These are phyloP conservation scores for Solanum hybrid DNA, from an alignment of 305 asterid species.

Conservation along the genomic window DNA sequence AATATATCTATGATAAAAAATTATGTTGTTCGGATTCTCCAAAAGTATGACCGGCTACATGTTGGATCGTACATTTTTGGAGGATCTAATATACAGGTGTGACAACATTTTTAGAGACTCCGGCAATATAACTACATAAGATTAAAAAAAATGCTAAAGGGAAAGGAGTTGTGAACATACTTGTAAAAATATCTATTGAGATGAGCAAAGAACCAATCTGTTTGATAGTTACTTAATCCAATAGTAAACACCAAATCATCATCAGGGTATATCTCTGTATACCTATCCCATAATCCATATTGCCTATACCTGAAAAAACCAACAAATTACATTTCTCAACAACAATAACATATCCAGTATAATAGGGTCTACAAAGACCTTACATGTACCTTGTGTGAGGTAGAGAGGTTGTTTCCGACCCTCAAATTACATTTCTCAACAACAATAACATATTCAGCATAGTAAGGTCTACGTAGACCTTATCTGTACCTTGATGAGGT, in stretches of 20 bases:
- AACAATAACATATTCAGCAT: too few relatives aligned
- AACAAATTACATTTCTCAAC: background rate
- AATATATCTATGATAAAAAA: too few relatives aligned
- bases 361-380: background rate
- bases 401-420: too few relatives aligned
- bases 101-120: background rate
- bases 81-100: background rate
- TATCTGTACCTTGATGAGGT: rapidly evolving
- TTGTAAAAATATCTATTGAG: conserved; percentile 51
- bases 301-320: conserved; percentile 49
- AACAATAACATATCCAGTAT: background rate
- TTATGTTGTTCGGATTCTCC: background rate
- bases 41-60: too few relatives aligned
- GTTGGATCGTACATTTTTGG: background rate
- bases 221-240: conserved; percentile 34
- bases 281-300: conserved; percentile 89
- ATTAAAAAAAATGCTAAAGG: background rate
- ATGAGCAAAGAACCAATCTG: conserved; percentile 83
- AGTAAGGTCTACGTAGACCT: background rate
- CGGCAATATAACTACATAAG: background rate
- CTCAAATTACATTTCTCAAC: too few relatives aligned
- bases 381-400: too few relatives aligned
- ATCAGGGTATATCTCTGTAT: conserved; percentile 58
- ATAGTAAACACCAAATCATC: conserved; percentile 49
- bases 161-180: background rate